These are phyloP conservation scores for Solanum infundibuliforme DNA, from an alignment of 257 asterid genomes.

Conservation along the genomic window DNA sequence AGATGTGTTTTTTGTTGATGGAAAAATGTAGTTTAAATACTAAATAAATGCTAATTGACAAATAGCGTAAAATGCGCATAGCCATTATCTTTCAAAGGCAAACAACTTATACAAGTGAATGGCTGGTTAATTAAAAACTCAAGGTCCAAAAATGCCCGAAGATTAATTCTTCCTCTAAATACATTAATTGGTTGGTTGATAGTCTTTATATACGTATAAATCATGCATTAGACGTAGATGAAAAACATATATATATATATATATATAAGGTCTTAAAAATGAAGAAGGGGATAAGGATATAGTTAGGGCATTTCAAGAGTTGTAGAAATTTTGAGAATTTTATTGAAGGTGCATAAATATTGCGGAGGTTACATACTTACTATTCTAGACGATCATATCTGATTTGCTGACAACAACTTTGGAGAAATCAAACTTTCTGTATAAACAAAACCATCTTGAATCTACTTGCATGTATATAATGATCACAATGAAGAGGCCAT, in stretches of 20 bases:
- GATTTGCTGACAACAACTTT: no score
- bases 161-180: background rate
- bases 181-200: background rate
- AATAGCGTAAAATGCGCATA: background rate
- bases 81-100: background rate
- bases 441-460: background rate
- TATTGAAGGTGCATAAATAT: background rate
- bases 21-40: constrained; percentile 10
- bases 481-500: background rate
- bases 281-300: no score
- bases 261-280: no score
- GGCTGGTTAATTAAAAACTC: background rate
- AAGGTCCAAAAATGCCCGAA: background rate
- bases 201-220: background rate
- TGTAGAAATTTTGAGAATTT: background rate
- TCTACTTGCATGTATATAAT: background rate
- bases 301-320: background rate
- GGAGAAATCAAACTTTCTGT: background rate
- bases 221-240: no score
- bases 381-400: background rate
- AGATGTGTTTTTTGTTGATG: background rate
- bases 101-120: background rate
- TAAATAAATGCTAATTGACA: background rate
- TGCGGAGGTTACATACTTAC: background rate
- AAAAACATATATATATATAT: no score